Base-by-base conservation (phyloP, 2,329 filamentous ascomycete species). In the Orbilia ellipsospora region DNA sequence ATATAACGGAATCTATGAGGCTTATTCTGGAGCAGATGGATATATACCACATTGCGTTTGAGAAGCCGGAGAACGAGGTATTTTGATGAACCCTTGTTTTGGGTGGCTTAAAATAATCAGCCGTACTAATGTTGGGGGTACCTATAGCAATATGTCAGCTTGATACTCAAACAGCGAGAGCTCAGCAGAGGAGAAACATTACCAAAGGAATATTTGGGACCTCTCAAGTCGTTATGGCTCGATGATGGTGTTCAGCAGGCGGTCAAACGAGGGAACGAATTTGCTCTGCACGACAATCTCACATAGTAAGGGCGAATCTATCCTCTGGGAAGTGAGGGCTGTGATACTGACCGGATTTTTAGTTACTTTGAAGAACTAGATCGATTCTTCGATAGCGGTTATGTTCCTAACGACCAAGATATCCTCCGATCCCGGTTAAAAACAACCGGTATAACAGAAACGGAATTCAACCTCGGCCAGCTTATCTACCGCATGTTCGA, bases 401-500 rank as follows among this genome's bases (percentile, higher is more conserved):
- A 95, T 84, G 85, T 97, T 18, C 95, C 95, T 15, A 92, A 91
- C 81, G 93, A 98, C 82, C 94, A 98, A 83, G 94, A 98, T 84
- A 91, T 98, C 79, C 87, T 98, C 62, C 92, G 94, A 79, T 95
- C 94, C 62, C 88, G 94, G 82, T 84, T 98, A 82, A 88, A 93
- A 80, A 98, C 94, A 16, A 98, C 95, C 1, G 94, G 94, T 79
- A 98, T 98, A 80, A 97, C 92, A 60, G 94, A 98, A 83, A 97
- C 94, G 1, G 88, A 94, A 77, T 98, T 98, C 82, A 93, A 96
- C 82, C 87, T 96, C 13, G 93, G 93, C 76, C 90, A 94, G 80
- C 87, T 97, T 80, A 96, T 93, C 78, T 97, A 97, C 84, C 91
- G 93, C 80, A 97, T 98, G 93, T 96, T 96, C 83, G 93, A 97